Evolutionary conservation across 345 rosid genomes (phyloP), one percentile per base, ranked within the genome.

Genomic region (Laguncularia racemosa): DNA sequence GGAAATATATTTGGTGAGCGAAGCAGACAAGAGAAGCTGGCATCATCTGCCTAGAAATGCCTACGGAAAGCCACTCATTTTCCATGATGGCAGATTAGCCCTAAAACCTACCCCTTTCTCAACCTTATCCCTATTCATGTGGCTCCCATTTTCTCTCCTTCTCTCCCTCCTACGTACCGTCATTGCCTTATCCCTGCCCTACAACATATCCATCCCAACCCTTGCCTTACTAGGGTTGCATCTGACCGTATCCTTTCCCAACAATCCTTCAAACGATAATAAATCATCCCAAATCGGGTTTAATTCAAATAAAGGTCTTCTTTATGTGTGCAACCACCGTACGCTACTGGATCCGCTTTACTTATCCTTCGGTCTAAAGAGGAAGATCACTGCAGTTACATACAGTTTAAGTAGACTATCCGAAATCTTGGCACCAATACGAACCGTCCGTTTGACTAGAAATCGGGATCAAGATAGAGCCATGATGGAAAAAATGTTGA

Each of bases 11-110:
- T 44, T 74, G 21, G 83, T 85, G 55, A 74, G 67, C 54, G 69
- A 63, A 66, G 66, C 73, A 2, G 96, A 91, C 68, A 85, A 85
- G 59, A 67, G 68, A 58, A 75, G 49, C 60, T 80, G 88, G 91
- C 74, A 65, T 57, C 61, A 55, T 19, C 81, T 88, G 44, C 76
- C 82, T 16, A 67, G 68, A 51, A 63, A 66, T 12, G 71, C 59
- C 38, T 80, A 84, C 71, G 78, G 84, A 15, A 81, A 76, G 55
- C 84, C 91, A 61, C 65, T 88, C 19, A 72, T 88, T 17, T 91
- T 88, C 64, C 97, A 85, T 33, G 97, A 91, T 48, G 91, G 95
- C n/a, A 71, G 96, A 56, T 67, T 91, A 19, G 91, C 89, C 28
- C 65, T 80, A n/a, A 76, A 52, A 48, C 97, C 96, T 45, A 73